These are phyloP conservation scores for Citrus hindsii DNA, from an alignment of 345 rosid species.

Conservation along the genomic window DNA sequence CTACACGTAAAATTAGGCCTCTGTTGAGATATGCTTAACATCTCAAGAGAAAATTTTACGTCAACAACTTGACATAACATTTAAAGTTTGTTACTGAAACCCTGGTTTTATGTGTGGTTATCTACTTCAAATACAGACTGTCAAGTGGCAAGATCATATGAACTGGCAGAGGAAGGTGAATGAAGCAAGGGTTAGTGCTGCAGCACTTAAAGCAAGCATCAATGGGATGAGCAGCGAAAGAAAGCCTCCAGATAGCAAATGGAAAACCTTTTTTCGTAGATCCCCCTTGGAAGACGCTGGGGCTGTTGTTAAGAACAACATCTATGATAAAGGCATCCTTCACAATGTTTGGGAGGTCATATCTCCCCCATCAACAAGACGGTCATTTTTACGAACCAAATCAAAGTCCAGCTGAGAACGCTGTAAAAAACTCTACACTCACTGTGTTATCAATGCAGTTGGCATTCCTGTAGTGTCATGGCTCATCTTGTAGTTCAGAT, in stretches of 20 bases:
- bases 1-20: not conserved
- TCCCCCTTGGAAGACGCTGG: slow-evolving; percentile 45
- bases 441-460: not conserved
- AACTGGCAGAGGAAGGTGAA: slow-evolving; percentile 71
- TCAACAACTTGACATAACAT: not conserved
- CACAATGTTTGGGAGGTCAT: slow-evolving; percentile 59
- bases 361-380: slow-evolving; percentile 58
- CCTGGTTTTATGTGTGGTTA: not conserved
- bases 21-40: not conserved
- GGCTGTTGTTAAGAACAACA: slow-evolving; percentile 41
- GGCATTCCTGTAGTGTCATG: not conserved
- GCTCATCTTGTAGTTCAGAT: not conserved
- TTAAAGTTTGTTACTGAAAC: not conserved
- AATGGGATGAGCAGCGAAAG: slow-evolving; percentile 36
- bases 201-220: slow-evolving; percentile 59
- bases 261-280: slow-evolving; percentile 53
- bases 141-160: slow-evolving; percentile 90
- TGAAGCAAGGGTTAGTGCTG: slow-evolving; percentile 68
- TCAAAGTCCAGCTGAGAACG: slow-evolving; percentile 28
- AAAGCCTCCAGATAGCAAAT: slow-evolving; percentile 49
- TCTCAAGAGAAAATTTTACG: not conserved
- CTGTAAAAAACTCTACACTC: not conserved
- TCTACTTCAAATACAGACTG: slow-evolving; percentile 44
- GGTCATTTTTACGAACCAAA: slow-evolving; percentile 36
- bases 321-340: slow-evolving; percentile 59